Evolutionary conservation across 164 flowering plant species (phyloP).

Genomic region (Aristolochia californica): DNA sequence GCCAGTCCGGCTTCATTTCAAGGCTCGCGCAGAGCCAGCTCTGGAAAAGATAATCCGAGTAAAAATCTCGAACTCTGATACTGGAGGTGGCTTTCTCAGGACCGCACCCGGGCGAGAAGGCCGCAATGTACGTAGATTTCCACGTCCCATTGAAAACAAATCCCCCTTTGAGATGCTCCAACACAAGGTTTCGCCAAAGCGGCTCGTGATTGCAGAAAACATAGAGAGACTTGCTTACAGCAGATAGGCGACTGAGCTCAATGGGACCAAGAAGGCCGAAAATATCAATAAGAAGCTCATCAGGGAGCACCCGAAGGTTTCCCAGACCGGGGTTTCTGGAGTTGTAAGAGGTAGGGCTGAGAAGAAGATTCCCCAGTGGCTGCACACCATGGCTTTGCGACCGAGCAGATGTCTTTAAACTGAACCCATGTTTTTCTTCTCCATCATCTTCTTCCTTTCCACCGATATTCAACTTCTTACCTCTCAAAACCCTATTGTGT

Average conservation of each 20-base stretch:
- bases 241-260: constrained; percentile 50
- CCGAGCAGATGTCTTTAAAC: constrained; percentile 49
- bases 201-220: constrained; percentile 82
- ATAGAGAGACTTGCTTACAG: constrained; percentile 73
- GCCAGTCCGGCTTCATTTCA: constrained; percentile 93
- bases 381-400: constrained; percentile 73
- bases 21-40: constrained; percentile 97
- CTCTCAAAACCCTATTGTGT: constrained; percentile 6
- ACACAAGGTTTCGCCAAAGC: constrained; percentile 83
- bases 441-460: constrained; percentile 9
- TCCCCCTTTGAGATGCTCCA: constrained; percentile 41
- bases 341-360: constrained; percentile 42
- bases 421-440: constrained; percentile 34
- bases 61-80: constrained; percentile 66
- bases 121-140: constrained; percentile 58
- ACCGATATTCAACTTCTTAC: constrained; percentile 8
- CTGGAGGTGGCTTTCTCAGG: constrained; percentile 10
- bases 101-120: constrained; percentile 21
- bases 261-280: constrained; percentile 49
- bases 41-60: constrained; percentile 92
- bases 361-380: constrained; percentile 73
- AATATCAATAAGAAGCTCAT: constrained; percentile 80
- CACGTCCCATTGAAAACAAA: constrained; percentile 64
- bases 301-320: constrained; percentile 49
- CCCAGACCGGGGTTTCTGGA: constrained; percentile 88